phyloP scores from a whole-genome alignment of 1,284 basidiomycete species.

The Ganoderma sinense region DNA sequence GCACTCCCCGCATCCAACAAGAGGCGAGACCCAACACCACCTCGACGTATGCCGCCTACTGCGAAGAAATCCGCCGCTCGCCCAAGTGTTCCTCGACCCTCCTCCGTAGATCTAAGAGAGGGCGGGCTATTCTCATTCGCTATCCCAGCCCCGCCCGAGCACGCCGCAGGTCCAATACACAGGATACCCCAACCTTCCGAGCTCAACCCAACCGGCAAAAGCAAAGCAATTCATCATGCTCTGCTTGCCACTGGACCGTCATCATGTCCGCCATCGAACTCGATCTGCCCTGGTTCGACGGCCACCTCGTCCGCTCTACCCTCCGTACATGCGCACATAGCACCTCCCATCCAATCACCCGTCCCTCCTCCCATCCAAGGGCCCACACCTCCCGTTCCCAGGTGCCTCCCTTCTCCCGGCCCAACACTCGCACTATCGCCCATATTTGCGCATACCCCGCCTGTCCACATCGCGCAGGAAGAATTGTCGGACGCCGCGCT shows the following conservation, averaged over 20 bases:
- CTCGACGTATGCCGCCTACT: not conserved
- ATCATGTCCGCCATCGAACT: not conserved
- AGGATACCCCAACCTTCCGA: not conserved
- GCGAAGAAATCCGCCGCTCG: not conserved
- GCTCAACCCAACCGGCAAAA: not conserved
- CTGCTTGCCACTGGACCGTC: not conserved
- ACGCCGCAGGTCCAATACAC: not conserved
- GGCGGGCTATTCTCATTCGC: not conserved
- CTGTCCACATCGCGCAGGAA: slow-evolving; percentile 1
- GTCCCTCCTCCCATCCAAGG: too few species aligned
- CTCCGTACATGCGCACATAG: not conserved
- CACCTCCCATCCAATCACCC: not conserved
- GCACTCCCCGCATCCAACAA: not conserved
- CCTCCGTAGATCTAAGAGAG: slow-evolving; percentile 2
- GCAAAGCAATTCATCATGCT: not conserved
- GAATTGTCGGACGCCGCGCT: slow-evolving; percentile 29
- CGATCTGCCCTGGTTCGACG: not conserved
- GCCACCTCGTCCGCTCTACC: not conserved
- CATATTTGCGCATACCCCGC: not conserved
- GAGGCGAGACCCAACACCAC: not conserved
- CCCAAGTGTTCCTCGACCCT: not conserved
- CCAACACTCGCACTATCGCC: not conserved
- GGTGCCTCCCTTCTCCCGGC: not conserved
- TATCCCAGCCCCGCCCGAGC: not conserved
- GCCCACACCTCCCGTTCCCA: too few species aligned